These are phyloP conservation scores for Linnemannia zychae DNA, from an alignment of 192 early-diverging fungal genomes.

Conservation along the genomic window DNA sequence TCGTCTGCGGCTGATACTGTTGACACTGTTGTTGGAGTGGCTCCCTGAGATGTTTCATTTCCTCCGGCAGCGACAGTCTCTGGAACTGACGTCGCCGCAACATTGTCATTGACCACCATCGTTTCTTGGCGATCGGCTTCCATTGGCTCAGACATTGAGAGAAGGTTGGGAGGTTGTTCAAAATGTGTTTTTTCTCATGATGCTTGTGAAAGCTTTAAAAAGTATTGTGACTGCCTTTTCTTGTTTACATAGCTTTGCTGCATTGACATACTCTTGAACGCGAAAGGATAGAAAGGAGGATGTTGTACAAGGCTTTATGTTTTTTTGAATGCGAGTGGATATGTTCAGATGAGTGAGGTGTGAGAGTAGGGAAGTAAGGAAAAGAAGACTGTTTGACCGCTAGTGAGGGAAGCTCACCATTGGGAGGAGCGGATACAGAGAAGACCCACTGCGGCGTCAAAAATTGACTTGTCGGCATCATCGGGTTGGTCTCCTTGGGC, in stretches of 20 bases:
- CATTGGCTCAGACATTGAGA: background rate
- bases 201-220: background rate
- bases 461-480: constrained; percentile 44
- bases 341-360: constrained; percentile 10
- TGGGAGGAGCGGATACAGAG: constrained; percentile 32
- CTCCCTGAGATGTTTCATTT: background rate
- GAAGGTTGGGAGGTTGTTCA: background rate
- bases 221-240: background rate
- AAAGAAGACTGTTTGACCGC: background rate
- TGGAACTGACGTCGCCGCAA: background rate
- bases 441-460: constrained; percentile 44
- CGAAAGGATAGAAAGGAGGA: too few relatives aligned
- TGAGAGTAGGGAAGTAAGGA: background rate
- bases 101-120: background rate
- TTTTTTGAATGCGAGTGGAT: constrained; percentile 3
- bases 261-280: too few relatives aligned
- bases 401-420: constrained; percentile 19
- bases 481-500: constrained; percentile 6
- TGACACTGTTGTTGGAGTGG: too few relatives aligned
- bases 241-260: background rate
- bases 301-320: background rate
- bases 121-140: background rate
- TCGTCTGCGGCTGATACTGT: background rate
- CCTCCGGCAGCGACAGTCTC: background rate
- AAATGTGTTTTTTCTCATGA: too few relatives aligned